Base-by-base conservation (phyloP, 192 early-diverging fungal genomes). In the Mortierella hygrophila region DNA sequence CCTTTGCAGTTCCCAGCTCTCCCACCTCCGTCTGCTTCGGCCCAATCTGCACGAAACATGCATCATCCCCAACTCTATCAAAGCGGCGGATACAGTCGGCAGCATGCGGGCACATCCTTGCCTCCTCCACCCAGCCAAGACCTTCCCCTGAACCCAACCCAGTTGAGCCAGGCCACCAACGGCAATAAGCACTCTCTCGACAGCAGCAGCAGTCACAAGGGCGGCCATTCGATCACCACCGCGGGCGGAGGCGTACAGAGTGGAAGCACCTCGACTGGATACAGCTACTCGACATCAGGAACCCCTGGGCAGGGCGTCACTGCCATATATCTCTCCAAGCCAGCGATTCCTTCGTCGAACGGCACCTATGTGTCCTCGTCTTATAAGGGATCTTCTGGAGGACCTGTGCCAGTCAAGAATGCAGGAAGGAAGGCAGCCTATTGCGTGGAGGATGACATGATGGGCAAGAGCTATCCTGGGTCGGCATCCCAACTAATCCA, bases 311-410 rank as follows among this genome's bases (percentile, higher is more conserved):
- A 73, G 41, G 83, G 78, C 32, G 83, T 76, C 6, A 76, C 78
- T 5, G 78, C 83, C 41, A 76, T 85, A 26, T 85, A 85, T 35
- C 83, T 85, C 8, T 85, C 83, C 20, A 85, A 80, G 47, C 83
- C 83, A 1, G 78, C 75, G 20, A 41, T 75, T 16, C 68, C 81
- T 2, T 71, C 81, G 10, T 42, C 54, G 23, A 46, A 70, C 16
- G 54, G 35, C 0, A 42, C 70, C 37, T 37, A 37, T 32, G 21
- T 10, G 10, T 72, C 83, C 5, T 40, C 78, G 4, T 72, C 74
- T 37, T 57, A 49, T 9, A 65, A 65, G 60, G 60, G 60, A 13
- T 29, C 60, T 13, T 29, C 60, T 65, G 60, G 26, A 29, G 60
- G 60, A 29, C 60, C 32, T 26, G 15, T 65, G 3, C 60, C 60